Conservation (phyloP, 2,329 filamentous ascomycete genomes). For the Monosporascus cannonballus region DNA sequence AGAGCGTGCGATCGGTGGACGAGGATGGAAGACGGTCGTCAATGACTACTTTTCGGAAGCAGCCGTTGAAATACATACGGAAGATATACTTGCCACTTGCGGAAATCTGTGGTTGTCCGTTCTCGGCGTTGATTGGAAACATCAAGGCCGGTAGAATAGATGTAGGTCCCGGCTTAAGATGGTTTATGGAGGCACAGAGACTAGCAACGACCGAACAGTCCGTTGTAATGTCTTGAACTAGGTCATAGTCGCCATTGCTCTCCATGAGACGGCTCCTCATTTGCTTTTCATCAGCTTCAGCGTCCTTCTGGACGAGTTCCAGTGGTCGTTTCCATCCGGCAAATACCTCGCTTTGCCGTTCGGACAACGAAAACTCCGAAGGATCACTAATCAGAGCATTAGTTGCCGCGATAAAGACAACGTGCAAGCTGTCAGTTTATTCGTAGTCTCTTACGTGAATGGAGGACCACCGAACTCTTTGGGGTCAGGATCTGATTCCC, state of each 20-base stretch:
- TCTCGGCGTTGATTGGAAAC: slow-evolving; percentile 63
- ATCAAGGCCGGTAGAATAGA: slow-evolving; percentile 67
- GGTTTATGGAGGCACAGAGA: slow-evolving; percentile 72
- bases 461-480: slow-evolving; percentile 56
- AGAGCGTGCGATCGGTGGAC: slow-evolving; percentile 66
- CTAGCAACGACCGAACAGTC: slow-evolving; percentile 98
- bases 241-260: slow-evolving; percentile 57
- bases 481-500: slow-evolving; percentile 58
- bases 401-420: slow-evolving; percentile 3
- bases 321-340: slow-evolving; percentile 73
- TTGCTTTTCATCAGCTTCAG: background rate
- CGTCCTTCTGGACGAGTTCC: slow-evolving; percentile 51
- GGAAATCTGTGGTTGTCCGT: slow-evolving; percentile 56
- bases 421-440: background rate
- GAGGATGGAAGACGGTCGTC: slow-evolving; percentile 84
- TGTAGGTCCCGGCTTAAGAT: slow-evolving; percentile 61
- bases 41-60: slow-evolving; percentile 77
- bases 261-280: slow-evolving; percentile 19
- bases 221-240: slow-evolving; percentile 92
- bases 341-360: slow-evolving; percentile 69
- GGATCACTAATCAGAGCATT: slow-evolving; percentile 52
- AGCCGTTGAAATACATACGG: slow-evolving; percentile 93
- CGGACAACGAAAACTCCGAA: slow-evolving; percentile 64
- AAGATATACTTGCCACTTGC: slow-evolving; percentile 84
- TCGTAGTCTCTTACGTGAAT: slow-evolving; percentile 55